Evolutionary conservation across 345 rosid genomes (phyloP).

Genomic region (Raphanus sativus): DNA sequence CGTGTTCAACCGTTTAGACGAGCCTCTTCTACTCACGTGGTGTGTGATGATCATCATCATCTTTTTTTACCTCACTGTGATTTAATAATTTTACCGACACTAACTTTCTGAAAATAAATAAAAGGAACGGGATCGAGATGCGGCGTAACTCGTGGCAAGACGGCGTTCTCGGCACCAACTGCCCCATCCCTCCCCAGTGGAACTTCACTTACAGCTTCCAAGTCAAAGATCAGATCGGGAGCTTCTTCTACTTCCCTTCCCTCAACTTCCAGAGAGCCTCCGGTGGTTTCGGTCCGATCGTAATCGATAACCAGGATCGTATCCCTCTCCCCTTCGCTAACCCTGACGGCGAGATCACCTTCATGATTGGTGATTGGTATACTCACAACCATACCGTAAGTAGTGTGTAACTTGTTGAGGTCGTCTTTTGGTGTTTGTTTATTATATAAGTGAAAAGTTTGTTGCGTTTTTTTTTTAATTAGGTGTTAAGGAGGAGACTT

Average conservation of each 20-base stretch:
- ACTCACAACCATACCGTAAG: slow-evolving; percentile 75
- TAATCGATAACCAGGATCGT: slow-evolving; percentile 57
- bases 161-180: slow-evolving; percentile 85
- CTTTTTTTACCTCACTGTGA: background rate
- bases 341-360: slow-evolving; percentile 72
- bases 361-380: slow-evolving; percentile 95
- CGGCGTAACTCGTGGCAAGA: slow-evolving; percentile 90
- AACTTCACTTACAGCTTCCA: slow-evolving; percentile 82
- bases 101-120: background rate
- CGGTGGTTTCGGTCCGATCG: slow-evolving; percentile 86
- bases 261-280: slow-evolving; percentile 84
- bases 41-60: slow-evolving; percentile 11
- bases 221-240: slow-evolving; percentile 94
- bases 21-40: slow-evolving; percentile 82
- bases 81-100: background rate
- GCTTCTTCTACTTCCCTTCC: slow-evolving; percentile 81
- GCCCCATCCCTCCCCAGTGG: slow-evolving; percentile 65
- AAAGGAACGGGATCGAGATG: slow-evolving; percentile 89
- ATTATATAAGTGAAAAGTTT: background rate
- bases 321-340: slow-evolving; percentile 68
- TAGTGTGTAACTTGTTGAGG: slow-evolving; percentile 11
- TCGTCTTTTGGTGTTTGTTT: background rate
- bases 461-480: slow-evolving; percentile 7
- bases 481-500: slow-evolving; percentile 70
- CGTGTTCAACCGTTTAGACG: slow-evolving; percentile 69